These are phyloP conservation scores for Nitzschia palea DNA, from an alignment of 108 stramenopile genomes.

Conservation along the genomic window DNA sequence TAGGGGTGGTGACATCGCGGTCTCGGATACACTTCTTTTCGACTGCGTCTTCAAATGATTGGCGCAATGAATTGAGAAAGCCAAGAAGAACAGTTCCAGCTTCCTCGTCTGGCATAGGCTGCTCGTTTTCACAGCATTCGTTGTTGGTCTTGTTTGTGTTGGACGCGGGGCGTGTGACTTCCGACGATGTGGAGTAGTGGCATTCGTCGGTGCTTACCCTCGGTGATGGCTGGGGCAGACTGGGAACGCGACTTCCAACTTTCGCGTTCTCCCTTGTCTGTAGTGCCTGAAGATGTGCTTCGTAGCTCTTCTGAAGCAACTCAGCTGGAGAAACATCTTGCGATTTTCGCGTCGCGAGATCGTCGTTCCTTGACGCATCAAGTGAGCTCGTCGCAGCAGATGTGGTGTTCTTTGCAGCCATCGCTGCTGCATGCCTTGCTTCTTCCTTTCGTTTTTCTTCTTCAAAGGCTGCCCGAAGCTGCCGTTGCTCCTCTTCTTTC, in stretches of 20 bases:
- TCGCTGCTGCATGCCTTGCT: not conserved
- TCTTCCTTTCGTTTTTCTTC: constrained; percentile 23
- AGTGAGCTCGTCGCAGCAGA: constrained; percentile 2
- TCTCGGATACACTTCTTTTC: no score
- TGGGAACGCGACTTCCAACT: not conserved
- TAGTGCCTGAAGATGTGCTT: constrained; percentile 29
- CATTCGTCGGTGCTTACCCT: not conserved
- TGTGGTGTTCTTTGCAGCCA: not conserved
- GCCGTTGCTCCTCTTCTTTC: constrained; percentile 18
- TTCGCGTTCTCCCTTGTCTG: not conserved
- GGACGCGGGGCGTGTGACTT: not conserved
- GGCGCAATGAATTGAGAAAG: constrained; percentile 42
- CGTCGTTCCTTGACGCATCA: not conserved
- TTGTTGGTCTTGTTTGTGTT: not conserved
- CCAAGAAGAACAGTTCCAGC: constrained; percentile 44
- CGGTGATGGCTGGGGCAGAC: not conserved
- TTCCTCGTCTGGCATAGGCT: constrained; percentile 31
- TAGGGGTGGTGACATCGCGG: no score
- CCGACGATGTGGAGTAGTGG: not conserved
- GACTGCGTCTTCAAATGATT: constrained; percentile 37
- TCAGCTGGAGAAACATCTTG: constrained; percentile 20
- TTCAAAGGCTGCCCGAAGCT: constrained; percentile 24
- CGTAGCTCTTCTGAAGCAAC: constrained; percentile 29
- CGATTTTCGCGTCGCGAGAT: constrained; percentile 3
- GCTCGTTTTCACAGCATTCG: not conserved